Percentiles rank a stretch among this genome's conserved stretches.
Conservation (phyloP, 805 yeast species). For the Kodamaea laetipori region DNA sequence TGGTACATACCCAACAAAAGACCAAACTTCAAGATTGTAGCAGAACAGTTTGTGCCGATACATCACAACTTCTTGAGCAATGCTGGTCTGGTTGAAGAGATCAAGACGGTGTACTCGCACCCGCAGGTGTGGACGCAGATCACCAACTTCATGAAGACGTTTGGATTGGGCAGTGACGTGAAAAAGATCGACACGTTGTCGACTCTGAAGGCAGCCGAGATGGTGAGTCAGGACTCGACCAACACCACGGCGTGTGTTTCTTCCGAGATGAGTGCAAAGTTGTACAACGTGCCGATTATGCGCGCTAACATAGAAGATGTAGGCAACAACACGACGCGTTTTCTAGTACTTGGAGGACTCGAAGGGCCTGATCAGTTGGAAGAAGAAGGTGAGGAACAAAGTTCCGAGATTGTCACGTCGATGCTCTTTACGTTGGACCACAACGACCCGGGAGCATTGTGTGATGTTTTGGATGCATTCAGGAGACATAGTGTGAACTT, state of each 20-base stretch:
- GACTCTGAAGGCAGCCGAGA: constrained; percentile 82
- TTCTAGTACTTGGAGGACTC: constrained; percentile 59
- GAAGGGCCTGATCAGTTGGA: constrained; percentile 1
- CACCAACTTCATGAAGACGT: constrained; percentile 49
- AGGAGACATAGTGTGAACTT: constrained; percentile 60
- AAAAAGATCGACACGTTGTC: constrained; percentile 68
- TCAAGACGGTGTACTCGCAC: constrained; percentile 75
- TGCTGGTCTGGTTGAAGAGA: constrained; percentile 44
- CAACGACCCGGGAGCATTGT: constrained; percentile 74
- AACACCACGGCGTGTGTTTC: constrained; percentile 69
- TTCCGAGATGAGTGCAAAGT: constrained; percentile 62
- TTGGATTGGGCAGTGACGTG: constrained; percentile 33
- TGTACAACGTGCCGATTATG: constrained; percentile 59
- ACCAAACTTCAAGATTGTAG: constrained; percentile 55
- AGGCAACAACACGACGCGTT: constrained; percentile 80
- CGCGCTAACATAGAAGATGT: constrained; percentile 67
- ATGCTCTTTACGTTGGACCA: constrained; percentile 64
- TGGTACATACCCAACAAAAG: constrained; percentile 43
- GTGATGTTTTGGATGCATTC: constrained; percentile 61
- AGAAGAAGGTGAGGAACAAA: constrained; percentile 8
- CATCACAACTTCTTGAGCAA: constrained; percentile 70
- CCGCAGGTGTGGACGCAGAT: constrained; percentile 99
- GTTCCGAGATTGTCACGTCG: constrained; percentile 44
- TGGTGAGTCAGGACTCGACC: constrained; percentile 44
- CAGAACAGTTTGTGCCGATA: constrained; percentile 80